phyloP scores from a whole-genome alignment of 345 rosid species.

The Euclidium syriacum region DNA sequence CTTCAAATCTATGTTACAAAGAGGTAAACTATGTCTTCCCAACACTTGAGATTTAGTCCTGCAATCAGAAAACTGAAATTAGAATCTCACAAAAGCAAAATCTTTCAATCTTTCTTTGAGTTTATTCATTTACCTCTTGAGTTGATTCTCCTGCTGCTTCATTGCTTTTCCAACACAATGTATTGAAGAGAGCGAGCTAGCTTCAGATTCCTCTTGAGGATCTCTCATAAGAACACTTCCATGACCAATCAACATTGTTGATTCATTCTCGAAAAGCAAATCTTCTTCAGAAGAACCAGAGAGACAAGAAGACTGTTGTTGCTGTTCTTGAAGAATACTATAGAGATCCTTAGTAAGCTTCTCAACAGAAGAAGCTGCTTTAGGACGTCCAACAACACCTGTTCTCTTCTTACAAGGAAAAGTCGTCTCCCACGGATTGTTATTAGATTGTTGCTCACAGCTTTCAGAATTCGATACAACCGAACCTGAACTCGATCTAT shows the following conservation, averaged over 20 bases:
- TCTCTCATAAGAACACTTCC: conserved; percentile 89
- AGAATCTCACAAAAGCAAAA: background rate
- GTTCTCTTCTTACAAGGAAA: conserved; percentile 91
- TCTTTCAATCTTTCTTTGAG: background rate
- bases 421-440: conserved; percentile 74
- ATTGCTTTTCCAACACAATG: conserved; percentile 26
- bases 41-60: conserved; percentile 65
- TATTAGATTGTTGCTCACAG: conserved; percentile 82
- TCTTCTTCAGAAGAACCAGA: conserved; percentile 86
- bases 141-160: conserved; percentile 48
- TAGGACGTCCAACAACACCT: conserved; percentile 72
- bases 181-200: conserved; percentile 59
- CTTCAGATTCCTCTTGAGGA: conserved; percentile 97
- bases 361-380: conserved; percentile 83
- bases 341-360: conserved; percentile 85
- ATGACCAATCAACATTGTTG: conserved; percentile 93
- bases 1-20: conserved; percentile 68
- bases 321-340: conserved; percentile 94
- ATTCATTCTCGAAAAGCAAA: conserved; percentile 79
- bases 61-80: conserved; percentile 30
- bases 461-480: conserved; percentile 95
- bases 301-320: conserved; percentile 82
- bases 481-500: conserved; percentile 98
- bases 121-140: conserved; percentile 47
- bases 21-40: conserved; percentile 54